A percentile compares a stretch with the other conserved stretches of the same genome.
phyloP scores from a whole-genome alignment of 495 filamentous ascomycete species.

The Penicilliopsis zonata region DNA sequence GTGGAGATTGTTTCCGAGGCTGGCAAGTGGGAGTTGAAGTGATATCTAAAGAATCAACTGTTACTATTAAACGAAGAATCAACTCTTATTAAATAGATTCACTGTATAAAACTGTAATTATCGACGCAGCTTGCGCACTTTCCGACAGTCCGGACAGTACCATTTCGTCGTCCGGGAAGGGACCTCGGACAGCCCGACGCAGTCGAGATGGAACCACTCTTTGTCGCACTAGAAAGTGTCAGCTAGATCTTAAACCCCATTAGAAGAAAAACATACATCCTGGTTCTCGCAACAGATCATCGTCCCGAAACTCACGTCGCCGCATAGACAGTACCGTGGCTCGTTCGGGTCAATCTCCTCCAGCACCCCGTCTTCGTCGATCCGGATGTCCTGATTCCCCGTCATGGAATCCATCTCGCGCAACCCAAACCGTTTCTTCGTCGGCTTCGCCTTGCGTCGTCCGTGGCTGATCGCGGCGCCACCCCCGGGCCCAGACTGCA shows the following conservation, averaged over 20 bases:
- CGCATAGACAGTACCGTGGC: slow-evolving; percentile 81
- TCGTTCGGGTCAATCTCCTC: slow-evolving; percentile 83
- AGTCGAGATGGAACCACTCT: slow-evolving; percentile 94
- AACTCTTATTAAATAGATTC: slow-evolving; percentile 7
- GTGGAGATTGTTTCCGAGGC: slow-evolving; percentile 57
- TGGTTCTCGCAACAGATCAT: slow-evolving; percentile 94
- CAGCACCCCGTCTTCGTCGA: slow-evolving; percentile 34
- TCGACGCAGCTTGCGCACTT: slow-evolving; percentile 12
- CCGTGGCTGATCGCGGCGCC: slow-evolving; percentile 66
- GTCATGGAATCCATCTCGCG: slow-evolving; percentile 13
- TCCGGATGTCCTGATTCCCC: slow-evolving; percentile 25
- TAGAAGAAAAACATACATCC: slow-evolving; percentile 51
- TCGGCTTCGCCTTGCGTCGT: slow-evolving; percentile 65
- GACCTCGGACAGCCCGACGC: slow-evolving; percentile 65
- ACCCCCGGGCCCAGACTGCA: slow-evolving; percentile 56
- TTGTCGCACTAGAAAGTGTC: slow-evolving; percentile 41
- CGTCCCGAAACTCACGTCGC: slow-evolving; percentile 79
- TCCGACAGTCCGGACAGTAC: slow-evolving; percentile 85
- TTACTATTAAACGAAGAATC: too few relatives aligned
- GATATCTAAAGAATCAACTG: too few relatives aligned
- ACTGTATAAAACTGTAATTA: slow-evolving; percentile 1
- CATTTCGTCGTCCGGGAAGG: slow-evolving; percentile 75
- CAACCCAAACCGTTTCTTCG: slow-evolving; percentile 37
- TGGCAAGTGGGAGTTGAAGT: slow-evolving; percentile 61
- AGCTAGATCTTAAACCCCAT: slow-evolving; percentile 3